Evolutionary conservation across 805 yeast genomes (phyloP).

Genomic region (Metschnikowia santaceciliae): DNA sequence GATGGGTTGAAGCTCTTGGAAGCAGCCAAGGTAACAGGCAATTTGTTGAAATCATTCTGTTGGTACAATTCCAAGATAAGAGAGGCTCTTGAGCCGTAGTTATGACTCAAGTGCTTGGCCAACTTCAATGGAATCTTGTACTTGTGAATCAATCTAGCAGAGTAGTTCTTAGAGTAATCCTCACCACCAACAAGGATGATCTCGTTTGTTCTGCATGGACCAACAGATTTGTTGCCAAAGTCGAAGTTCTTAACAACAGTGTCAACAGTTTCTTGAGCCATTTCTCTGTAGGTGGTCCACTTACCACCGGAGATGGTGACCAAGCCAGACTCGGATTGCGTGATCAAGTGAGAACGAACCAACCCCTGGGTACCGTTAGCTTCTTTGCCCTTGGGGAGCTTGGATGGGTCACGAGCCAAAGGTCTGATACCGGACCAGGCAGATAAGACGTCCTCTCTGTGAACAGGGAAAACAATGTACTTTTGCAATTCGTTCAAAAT

Average conservation of each 20-base stretch:
- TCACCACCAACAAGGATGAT: slow-evolving; percentile 75
- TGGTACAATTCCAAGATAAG: slow-evolving; percentile 59
- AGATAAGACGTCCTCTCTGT: slow-evolving; percentile 84
- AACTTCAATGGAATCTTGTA: slow-evolving; percentile 68
- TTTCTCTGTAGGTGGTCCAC: slow-evolving; percentile 97
- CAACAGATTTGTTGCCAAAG: slow-evolving; percentile 28
- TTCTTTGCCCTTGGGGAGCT: slow-evolving; percentile 42
- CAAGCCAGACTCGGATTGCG: slow-evolving; percentile 68
- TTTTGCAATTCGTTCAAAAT: slow-evolving; percentile 83
- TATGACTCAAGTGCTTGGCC: slow-evolving; percentile 77
- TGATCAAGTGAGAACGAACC: slow-evolving; percentile 84
- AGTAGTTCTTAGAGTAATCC: slow-evolving; percentile 66
- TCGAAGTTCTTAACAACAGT: slow-evolving; percentile 52
- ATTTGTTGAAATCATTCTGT: slow-evolving; percentile 49
- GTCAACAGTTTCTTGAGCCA: slow-evolving; percentile 93
- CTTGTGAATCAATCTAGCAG: slow-evolving; percentile 76
- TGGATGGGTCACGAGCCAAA: slow-evolving; percentile 76
- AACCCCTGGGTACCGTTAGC: slow-evolving; percentile 70
- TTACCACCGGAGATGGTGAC: slow-evolving; percentile 94
- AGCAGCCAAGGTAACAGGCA: slow-evolving; percentile 62
- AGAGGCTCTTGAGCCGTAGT: slow-evolving; percentile 89
- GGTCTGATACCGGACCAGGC: slow-evolving; percentile 99
- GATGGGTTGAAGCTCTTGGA: slow-evolving; percentile 29
- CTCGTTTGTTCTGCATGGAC: slow-evolving; percentile 51
- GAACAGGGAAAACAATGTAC: slow-evolving; percentile 83